A percentile compares a stretch with the other conserved stretches of the same genome.
These are phyloP conservation scores for Rosa chinensis DNA, from an alignment of 306 rosid genomes.

Conservation along the genomic window DNA sequence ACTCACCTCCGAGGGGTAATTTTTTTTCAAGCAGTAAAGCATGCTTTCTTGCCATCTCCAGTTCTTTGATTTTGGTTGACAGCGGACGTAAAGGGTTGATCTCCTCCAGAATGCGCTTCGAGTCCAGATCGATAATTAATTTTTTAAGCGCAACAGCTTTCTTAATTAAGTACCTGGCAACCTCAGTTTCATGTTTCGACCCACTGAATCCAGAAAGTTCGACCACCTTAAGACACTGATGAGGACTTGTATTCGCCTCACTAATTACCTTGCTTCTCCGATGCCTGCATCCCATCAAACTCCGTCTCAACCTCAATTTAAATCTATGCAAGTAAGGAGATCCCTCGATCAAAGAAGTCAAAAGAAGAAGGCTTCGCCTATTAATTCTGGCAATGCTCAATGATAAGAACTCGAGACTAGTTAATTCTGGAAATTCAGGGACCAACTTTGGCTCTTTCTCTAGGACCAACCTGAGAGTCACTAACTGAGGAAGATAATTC, in stretches of 20 bases:
- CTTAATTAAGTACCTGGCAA: no score
- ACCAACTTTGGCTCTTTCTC: not conserved
- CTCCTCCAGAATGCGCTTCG: no score
- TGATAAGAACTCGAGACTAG: not conserved
- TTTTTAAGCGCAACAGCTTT: no score
- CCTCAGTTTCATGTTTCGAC: no score
- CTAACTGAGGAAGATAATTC: not conserved
- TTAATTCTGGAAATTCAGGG: conserved; percentile 1
- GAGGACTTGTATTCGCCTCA: no score
- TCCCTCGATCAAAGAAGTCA: not conserved
- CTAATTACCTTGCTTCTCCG: no score
- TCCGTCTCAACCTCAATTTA: not conserved
- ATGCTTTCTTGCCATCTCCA: not conserved
- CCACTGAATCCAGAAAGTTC: no score
- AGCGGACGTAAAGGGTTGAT: no score
- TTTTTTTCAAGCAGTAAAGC: not conserved
- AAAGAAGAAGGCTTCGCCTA: not conserved
- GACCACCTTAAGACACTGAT: no score
- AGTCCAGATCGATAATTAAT: no score
- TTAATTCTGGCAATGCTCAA: not conserved
- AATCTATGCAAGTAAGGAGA: conserved; percentile 2
- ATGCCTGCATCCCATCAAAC: no score
- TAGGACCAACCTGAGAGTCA: not conserved
- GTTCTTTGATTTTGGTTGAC: not conserved
- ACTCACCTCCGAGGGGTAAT: not conserved